phyloP scores from a whole-genome alignment of 257 asterid genomes.

The Rhazya stricta region DNA sequence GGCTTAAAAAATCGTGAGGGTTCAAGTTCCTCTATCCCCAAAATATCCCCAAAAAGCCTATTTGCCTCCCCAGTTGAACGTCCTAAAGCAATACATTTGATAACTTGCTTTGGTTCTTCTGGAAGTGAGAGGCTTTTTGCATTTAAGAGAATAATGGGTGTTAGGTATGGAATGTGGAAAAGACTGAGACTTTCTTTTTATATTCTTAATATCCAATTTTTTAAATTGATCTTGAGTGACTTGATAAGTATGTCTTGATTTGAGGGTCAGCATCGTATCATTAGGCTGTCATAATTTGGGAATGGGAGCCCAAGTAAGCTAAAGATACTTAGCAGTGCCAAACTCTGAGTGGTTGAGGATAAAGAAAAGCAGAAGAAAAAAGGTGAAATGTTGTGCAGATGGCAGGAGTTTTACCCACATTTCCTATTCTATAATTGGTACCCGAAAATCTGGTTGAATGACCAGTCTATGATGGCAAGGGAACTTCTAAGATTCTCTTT shows the following conservation, averaged over 20 bases:
- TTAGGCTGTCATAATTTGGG: background rate
- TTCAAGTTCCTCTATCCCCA: too few species aligned
- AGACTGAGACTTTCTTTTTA: background rate
- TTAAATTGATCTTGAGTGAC: background rate
- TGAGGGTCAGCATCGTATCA: background rate
- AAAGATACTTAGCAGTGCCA: background rate
- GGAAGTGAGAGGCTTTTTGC: background rate
- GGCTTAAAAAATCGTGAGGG: too few species aligned
- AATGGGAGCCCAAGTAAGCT: background rate
- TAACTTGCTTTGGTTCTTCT: background rate
- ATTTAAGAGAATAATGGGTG: background rate
- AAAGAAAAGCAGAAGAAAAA: background rate
- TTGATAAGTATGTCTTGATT: background rate
- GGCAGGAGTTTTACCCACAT: background rate
- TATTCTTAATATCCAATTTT: background rate
- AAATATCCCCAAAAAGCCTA: too few species aligned
- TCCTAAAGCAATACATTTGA: background rate
- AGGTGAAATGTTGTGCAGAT: background rate
- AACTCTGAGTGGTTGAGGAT: background rate
- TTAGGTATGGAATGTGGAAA: background rate
- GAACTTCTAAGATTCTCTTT: background rate
- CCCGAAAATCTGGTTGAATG: background rate
- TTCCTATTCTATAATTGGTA: background rate
- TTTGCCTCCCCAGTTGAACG: too few species aligned
- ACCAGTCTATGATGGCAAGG: background rate